These are phyloP conservation scores for Microsporum canis DNA, from an alignment of 2,329 filamentous ascomycete species.

Conservation along the genomic window DNA sequence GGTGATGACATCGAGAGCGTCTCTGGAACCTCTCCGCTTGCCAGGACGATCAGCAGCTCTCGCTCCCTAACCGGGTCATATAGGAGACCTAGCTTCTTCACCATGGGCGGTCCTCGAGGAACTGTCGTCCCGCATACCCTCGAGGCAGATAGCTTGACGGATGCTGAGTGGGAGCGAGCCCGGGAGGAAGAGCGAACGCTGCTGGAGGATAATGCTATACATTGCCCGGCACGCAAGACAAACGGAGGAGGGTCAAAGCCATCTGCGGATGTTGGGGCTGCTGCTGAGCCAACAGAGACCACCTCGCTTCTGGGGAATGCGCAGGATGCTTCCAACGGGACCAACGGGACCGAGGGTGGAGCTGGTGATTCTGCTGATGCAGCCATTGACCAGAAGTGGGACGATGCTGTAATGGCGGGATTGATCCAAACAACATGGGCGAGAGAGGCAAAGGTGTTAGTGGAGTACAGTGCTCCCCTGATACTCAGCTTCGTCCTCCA, in stretches of 20 bases:
- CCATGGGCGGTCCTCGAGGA: slow-evolving; percentile 58
- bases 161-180: slow-evolving; percentile 43
- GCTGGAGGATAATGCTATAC: slow-evolving; percentile 48
- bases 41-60: slow-evolving; percentile 24
- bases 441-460: slow-evolving; percentile 72
- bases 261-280: slow-evolving; percentile 11
- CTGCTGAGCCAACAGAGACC: slow-evolving; percentile 31
- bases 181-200: slow-evolving; percentile 48
- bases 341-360: slow-evolving; percentile 30
- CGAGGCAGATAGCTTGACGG: slow-evolving; percentile 34
- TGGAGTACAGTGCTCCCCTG: slow-evolving; percentile 58
- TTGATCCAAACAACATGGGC: slow-evolving; percentile 84
- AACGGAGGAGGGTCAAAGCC: background rate
- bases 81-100: slow-evolving; percentile 65
- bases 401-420: slow-evolving; percentile 69
- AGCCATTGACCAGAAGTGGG: slow-evolving; percentile 63
- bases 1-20: background rate
- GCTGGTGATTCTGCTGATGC: slow-evolving; percentile 35
- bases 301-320: slow-evolving; percentile 37
- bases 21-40: slow-evolving; percentile 5
- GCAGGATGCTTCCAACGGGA: slow-evolving; percentile 7
- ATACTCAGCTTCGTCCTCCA: slow-evolving; percentile 67
- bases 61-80: slow-evolving; percentile 54
- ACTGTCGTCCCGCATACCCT: slow-evolving; percentile 48
- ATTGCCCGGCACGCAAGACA: slow-evolving; percentile 20